Base-by-base conservation (phyloP, 1,284 basidiomycete genomes). In the Fomitiporia mediterranea region DNA sequence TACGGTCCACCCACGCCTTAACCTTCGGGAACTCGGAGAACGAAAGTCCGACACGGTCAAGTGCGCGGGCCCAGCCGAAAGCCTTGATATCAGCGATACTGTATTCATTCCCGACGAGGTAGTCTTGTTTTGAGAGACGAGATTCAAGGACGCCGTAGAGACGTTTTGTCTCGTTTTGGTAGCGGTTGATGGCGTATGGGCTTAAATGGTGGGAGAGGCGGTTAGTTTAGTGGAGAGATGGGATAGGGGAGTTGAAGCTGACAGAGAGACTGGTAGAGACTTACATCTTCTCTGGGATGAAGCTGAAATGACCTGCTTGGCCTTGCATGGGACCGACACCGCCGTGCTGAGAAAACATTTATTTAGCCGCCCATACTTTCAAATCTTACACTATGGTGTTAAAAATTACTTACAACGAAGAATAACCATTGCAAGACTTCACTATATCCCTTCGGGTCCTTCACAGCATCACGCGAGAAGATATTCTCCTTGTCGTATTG, bases 341-440 rank as follows among this genome's bases (percentile, higher is more conserved):
- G 7, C 84, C 84, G 63, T 86, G 83, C 79, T 83, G 44, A 46
- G 3, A 43, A 43, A 11, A 3, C 42, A 2, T 21, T 23, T 61
- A 8, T 40, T 23, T 13, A 17, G 17, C 27, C 35, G 27, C 8
- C n/a, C 17, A 27, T 11, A 11, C n/a, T 13, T 15, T 5, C 27
- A 19, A 21, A 52, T n/a, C 28, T 49, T 25, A 11, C 15, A 37
- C 27, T 50, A 32, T 34, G 47, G 57, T 15, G 28, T n/a, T 38
- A 62, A 64, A 56, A 19, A 39, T 38, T 60, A 60, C 55, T 61
- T 54, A 59, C 64, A 49, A 39, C 76, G 62, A 88, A 92, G 72
- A 91, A 89, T 47, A 91, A 83, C 90, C 89, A 93, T 64, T 88
- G 86, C 17, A 88, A 65, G 67, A 82, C 76, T 67, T 84, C 79